Base-by-base conservation (phyloP, 768 basidiomycete species). In the Boletus subparvulus region DNA sequence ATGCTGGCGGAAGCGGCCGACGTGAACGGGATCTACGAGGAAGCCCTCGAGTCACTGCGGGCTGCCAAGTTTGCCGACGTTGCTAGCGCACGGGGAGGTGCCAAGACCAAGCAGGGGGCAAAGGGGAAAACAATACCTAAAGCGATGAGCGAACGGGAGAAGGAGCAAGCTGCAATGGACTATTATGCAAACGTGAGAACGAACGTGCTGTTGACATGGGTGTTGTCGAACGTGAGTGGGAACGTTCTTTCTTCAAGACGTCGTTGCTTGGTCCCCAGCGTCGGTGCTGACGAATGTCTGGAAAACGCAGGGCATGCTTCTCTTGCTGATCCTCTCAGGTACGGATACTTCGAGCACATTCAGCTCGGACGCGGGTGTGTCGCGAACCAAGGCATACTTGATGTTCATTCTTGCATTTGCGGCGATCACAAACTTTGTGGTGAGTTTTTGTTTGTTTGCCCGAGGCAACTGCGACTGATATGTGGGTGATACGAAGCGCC, bases 161-260 rank as follows among this genome's bases (percentile, higher is more conserved):
- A 79, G 66, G 89, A 92, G 61, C 81, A 85, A 60, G 81, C 80
- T 2, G 89, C 89, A 11, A 87, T 85, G 66, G 90, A 92, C 62
- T 94, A 94, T 73, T 95, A 94, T 70, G 90, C 92, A 1, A 86
- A 85, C 64, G 90, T 94, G 52, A 77, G 92, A 60, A 93, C 92
- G 8, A 93, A 94, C 73, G 88, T 80, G 35, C 71, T 95, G 43
- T 75, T 95, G 53, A 75, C 81, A 4, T 94, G 93, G 93, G 90
- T 90, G 4, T 65, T 94, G 58, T 88, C 90, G 28, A 94, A 94
- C 66, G 92, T 92, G 62, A 61, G 80, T 66, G 52, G 16, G 13
- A 17, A 17, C 2, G 16, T 55, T 10, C 28, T 13, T 39, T 39
- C 17, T 10, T 32, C 3, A 28, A 12, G 24, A 16, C 6, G 40